phyloP scores from a whole-genome alignment of 331 rosid genomes.

The Prunus yedoensis region DNA sequence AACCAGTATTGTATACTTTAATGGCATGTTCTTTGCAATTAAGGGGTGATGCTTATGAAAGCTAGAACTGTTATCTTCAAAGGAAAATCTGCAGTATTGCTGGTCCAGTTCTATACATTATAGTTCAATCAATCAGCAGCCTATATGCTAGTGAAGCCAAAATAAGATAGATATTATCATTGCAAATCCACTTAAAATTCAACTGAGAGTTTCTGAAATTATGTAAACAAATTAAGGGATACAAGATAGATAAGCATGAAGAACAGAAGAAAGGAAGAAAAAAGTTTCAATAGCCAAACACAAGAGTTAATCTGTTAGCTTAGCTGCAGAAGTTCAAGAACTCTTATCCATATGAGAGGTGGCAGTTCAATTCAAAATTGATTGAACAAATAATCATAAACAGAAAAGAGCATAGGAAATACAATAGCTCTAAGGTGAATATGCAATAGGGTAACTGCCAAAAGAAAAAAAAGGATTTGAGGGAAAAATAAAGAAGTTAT shows the following conservation, averaged over 20 bases:
- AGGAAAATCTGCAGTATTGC: background rate
- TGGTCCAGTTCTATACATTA: background rate
- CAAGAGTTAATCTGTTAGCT: background rate
- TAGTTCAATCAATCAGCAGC: background rate
- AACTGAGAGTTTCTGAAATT: background rate
- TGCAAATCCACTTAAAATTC: background rate
- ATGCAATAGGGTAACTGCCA: background rate
- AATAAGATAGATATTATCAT: too few relatives aligned
- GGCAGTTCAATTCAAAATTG: slow-evolving; percentile 6
- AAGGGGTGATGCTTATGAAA: background rate
- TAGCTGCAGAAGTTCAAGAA: background rate
- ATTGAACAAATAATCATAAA: slow-evolving; percentile 2
- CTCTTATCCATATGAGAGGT: background rate
- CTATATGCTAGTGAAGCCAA: background rate
- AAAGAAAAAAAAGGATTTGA: background rate
- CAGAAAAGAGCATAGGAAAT: background rate
- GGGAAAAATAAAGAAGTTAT: background rate
- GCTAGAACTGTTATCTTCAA: background rate
- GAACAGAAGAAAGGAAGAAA: background rate
- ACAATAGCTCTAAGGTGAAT: background rate
- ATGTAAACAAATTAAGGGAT: background rate
- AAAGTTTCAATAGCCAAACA: background rate
- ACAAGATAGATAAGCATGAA: background rate
- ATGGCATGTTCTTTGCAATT: background rate
- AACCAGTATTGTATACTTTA: background rate